A percentile compares a stretch with the other conserved stretches of the same genome.
These are phyloP conservation scores for Tylopilus subfusipes DNA, from an alignment of 768 basidiomycete genomes.

Conservation along the genomic window DNA sequence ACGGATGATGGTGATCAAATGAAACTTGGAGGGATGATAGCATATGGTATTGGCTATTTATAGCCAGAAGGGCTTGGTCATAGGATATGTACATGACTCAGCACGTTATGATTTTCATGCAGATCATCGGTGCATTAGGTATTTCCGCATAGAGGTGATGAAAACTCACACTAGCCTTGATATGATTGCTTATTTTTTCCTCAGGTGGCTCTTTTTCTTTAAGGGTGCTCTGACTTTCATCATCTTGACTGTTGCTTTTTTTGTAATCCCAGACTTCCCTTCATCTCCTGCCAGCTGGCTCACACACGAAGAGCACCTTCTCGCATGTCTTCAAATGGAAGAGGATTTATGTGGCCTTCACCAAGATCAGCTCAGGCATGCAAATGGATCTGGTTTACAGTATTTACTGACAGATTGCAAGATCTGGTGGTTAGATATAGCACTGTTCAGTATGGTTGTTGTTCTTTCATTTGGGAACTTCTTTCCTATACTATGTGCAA, in stretches of 20 bases:
- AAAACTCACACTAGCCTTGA: neutral
- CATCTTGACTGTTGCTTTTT: conserved; percentile 48
- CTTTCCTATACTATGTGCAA: conserved; percentile 72
- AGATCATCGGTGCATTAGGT: conserved; percentile 53
- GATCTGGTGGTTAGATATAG: conserved; percentile 75
- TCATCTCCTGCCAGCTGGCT: conserved; percentile 56
- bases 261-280: conserved; percentile 73
- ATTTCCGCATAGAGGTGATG: conserved; percentile 67
- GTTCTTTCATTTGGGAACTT: conserved; percentile 73
- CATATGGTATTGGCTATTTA: too few species aligned
- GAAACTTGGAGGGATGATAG: too few species aligned
- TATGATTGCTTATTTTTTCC: neutral
- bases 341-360: conserved; percentile 59
- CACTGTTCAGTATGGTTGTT: conserved; percentile 50
- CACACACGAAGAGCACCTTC: conserved; percentile 48
- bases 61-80: too few species aligned
- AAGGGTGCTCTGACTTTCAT: conserved; percentile 58
- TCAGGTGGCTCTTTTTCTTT: conserved; percentile 70
- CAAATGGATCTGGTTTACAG: conserved; percentile 42
- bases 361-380: conserved; percentile 38
- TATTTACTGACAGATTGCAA: conserved; percentile 70
- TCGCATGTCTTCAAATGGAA: conserved; percentile 55
- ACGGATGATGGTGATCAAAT: too few species aligned
- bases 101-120: too few species aligned
- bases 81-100: too few species aligned